Conservation (phyloP, 208 protist species). For the Leishmania braziliensis region DNA sequence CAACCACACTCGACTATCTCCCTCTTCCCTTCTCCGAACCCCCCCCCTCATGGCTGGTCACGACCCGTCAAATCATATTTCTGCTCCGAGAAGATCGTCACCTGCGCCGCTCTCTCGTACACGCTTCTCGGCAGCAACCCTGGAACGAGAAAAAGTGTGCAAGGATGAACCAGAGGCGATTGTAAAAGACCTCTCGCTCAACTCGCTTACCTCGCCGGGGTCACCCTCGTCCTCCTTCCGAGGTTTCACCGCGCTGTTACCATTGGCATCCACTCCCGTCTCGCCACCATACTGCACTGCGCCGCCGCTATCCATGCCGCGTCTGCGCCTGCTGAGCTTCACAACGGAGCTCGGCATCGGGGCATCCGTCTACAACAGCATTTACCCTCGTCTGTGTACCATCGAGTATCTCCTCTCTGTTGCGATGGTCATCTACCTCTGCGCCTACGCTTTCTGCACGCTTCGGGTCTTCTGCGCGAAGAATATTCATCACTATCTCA, state of each 20-base stretch:
- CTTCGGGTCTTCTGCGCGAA: slow-evolving; percentile 1
- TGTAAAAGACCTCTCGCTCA: not conserved
- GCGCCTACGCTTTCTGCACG: not conserved
- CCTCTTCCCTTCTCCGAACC: no score
- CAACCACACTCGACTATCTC: no score
- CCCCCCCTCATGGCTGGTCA: not conserved
- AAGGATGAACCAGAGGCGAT: not conserved
- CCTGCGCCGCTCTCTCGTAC: not conserved
- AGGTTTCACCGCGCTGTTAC: not conserved
- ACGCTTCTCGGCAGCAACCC: not conserved
- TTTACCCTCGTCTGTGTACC: not conserved
- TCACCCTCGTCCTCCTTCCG: no score
- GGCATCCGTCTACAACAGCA: slow-evolving; percentile 2
- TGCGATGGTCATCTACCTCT: not conserved
- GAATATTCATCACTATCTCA: not conserved
- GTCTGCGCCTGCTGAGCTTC: slow-evolving; percentile 9
- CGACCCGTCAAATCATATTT: not conserved
- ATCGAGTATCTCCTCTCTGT: slow-evolving; percentile 13
- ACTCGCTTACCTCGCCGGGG: no score
- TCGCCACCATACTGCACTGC: not conserved
- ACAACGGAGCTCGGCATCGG: slow-evolving; percentile 7
- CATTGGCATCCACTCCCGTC: not conserved
- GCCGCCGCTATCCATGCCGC: not conserved
- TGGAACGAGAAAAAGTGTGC: not conserved
- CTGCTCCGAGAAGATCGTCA: not conserved